Percentiles rank a stretch among this genome's conserved stretches.
phyloP scores from a whole-genome alignment of 176 grass and related monocot species.

The Aegilops tauschii region DNA sequence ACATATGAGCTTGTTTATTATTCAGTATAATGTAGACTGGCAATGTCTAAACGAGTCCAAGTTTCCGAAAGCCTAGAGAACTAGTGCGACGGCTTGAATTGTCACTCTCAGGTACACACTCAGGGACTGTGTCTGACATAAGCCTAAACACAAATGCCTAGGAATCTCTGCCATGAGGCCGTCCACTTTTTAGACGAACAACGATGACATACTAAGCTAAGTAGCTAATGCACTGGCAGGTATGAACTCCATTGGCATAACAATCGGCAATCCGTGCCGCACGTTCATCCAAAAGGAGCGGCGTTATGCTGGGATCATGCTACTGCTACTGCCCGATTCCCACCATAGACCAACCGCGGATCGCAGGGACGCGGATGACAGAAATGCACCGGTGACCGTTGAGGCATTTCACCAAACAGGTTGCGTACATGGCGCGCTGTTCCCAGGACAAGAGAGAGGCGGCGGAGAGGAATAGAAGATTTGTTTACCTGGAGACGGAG shows the following conservation, averaged over 20 bases:
- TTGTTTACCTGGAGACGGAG: not conserved
- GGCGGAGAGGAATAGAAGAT: not conserved
- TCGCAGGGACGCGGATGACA: not conserved
- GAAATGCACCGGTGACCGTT: not conserved
- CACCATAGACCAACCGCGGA: too few species aligned
- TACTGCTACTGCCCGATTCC: not conserved
- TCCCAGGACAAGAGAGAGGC: not conserved
- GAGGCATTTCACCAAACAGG: conserved; percentile 18
- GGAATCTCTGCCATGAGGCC: not conserved
- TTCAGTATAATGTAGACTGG: not conserved
- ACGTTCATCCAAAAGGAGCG: not conserved
- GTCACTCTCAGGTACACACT: not conserved
- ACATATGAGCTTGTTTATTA: not conserved
- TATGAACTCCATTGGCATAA: not conserved
- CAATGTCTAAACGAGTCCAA: not conserved
- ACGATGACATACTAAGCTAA: not conserved
- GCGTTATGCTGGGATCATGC: not conserved
- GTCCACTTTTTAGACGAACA: not conserved
- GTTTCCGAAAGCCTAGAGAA: not conserved
- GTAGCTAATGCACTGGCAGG: not conserved
- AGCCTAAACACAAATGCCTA: not conserved
- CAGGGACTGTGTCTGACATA: not conserved
- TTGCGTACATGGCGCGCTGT: not conserved
- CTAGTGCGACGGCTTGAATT: not conserved
- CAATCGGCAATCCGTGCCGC: not conserved